Conservation (phyloP, 1,284 basidiomycete genomes). For the Rhizoctonia solani region DNA sequence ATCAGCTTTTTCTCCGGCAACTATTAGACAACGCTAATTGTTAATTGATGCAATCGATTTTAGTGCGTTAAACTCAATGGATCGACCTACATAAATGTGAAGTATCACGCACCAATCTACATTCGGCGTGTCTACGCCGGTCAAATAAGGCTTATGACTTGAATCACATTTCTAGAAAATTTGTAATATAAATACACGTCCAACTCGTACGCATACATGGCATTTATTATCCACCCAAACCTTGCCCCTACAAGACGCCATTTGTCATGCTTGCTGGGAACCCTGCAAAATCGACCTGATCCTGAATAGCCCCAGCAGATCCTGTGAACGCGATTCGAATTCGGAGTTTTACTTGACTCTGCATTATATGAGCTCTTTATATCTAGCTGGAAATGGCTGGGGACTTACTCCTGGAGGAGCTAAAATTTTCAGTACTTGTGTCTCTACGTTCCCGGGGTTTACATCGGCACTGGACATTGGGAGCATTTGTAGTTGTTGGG, state of each 20-base stretch:
- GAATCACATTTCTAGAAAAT: too few relatives aligned
- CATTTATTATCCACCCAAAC: too few relatives aligned
- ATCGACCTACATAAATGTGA: too few relatives aligned
- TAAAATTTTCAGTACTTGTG: constrained; percentile 92
- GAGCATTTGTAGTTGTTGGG: constrained; percentile 97
- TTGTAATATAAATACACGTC: too few relatives aligned
- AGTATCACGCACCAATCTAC: too few relatives aligned
- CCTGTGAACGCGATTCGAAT: constrained; percentile 80
- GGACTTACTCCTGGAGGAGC: constrained; percentile 82
- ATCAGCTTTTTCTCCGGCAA: too few relatives aligned
- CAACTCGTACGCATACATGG: too few relatives aligned
- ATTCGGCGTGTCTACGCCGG: too few relatives aligned
- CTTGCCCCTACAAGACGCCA: constrained; percentile 41
- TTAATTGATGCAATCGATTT: too few relatives aligned
- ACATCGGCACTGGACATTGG: constrained; percentile 91
- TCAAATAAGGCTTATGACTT: too few relatives aligned
- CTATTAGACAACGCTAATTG: too few relatives aligned
- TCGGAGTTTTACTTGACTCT: constrained; percentile 85
- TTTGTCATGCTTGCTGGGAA: constrained; percentile 83
- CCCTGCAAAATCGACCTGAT: constrained; percentile 92
- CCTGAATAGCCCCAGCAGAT: constrained; percentile 73
- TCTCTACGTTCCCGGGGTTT: constrained; percentile 78
- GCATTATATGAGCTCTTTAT: constrained; percentile 19
- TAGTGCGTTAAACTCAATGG: too few relatives aligned
- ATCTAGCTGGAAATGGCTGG: neutral